phyloP scores from a whole-genome alignment of 768 basidiomycete species.

The Leccinum pellstonianum region DNA sequence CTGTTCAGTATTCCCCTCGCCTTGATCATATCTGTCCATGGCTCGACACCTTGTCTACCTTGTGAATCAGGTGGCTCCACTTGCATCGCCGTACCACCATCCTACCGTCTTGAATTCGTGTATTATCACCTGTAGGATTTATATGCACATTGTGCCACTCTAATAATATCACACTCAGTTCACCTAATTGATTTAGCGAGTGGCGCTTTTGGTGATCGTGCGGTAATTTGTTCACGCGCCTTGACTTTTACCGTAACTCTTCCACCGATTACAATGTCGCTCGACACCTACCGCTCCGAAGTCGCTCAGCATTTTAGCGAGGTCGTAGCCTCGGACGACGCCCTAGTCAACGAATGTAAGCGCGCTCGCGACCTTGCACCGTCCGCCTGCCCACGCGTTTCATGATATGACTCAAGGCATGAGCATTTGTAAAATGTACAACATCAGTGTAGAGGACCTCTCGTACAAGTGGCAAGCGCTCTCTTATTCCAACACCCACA shows the following conservation, averaged over 20 bases:
- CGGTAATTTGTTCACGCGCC: too few relatives aligned
- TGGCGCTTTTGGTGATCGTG: conserved; percentile 16
- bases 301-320: conserved; percentile 28
- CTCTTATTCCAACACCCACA: conserved; percentile 27
- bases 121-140: conserved; percentile 32
- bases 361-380: conserved; percentile 4
- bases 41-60: conserved; percentile 9
- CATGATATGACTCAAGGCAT: conserved; percentile 43
- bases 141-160: conserved; percentile 16
- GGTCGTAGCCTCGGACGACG: conserved; percentile 38
- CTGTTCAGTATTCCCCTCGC: conserved; percentile 22
- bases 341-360: conserved; percentile 54
- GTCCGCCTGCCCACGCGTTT: conserved; percentile 15
- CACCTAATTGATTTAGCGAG: neutral
- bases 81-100: conserved; percentile 22
- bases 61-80: conserved; percentile 16
- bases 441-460: conserved; percentile 49
- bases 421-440: conserved; percentile 62
- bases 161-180: conserved; percentile 21
- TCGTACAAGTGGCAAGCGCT: conserved; percentile 71
- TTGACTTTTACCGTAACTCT: too few relatives aligned
- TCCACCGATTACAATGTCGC: conserved; percentile 19
- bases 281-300: conserved; percentile 19
- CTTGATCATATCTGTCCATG: conserved; percentile 25
- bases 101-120: conserved; percentile 23